Conservation (phyloP, 1,284 basidiomycete species). For the Stygiomarasmius scandens region DNA sequence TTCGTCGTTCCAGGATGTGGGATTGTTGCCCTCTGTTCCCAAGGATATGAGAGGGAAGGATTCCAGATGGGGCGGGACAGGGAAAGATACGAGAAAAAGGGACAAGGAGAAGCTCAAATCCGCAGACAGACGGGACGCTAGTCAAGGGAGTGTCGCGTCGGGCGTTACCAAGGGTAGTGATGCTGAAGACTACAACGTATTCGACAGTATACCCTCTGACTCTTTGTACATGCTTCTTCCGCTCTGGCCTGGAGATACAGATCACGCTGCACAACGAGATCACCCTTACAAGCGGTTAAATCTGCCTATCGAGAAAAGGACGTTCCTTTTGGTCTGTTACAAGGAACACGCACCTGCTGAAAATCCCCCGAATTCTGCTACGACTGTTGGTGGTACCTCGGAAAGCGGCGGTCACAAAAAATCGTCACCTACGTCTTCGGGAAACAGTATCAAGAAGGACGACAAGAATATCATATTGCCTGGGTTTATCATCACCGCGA, state of each 20-base stretch:
- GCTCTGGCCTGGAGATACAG: slow-evolving; percentile 77
- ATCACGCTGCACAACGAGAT: slow-evolving; percentile 39
- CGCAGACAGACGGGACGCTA: slow-evolving; percentile 4
- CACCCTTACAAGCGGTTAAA: slow-evolving; percentile 38
- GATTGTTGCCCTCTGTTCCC: slow-evolving; percentile 63
- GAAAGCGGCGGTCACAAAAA: slow-evolving; percentile 17
- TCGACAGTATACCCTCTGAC: slow-evolving; percentile 65
- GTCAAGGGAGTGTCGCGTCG: slow-evolving; percentile 4
- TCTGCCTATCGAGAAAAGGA: slow-evolving; percentile 55
- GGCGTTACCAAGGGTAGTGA: no score
- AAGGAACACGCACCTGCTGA: slow-evolving; percentile 12
- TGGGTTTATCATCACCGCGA: slow-evolving; percentile 69
- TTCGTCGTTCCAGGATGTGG: slow-evolving; percentile 77
- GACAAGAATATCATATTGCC: slow-evolving; percentile 51
- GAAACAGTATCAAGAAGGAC: slow-evolving; percentile 22
- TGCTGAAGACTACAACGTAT: slow-evolving; percentile 42
- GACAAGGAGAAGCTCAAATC: slow-evolving; percentile 1
- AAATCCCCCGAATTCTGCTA: background rate
- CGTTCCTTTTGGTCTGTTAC: slow-evolving; percentile 77
- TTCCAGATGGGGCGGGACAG: background rate
- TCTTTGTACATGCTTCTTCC: slow-evolving; percentile 81
- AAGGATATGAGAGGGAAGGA: slow-evolving; percentile 28
- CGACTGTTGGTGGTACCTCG: slow-evolving; percentile 37
- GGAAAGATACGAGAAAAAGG: slow-evolving; percentile 1
- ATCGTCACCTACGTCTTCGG: slow-evolving; percentile 26